A percentile compares a stretch with the other conserved stretches of the same genome.
phyloP scores from a whole-genome alignment of 345 rosid genomes.

The Rubroshorea leprosula region DNA sequence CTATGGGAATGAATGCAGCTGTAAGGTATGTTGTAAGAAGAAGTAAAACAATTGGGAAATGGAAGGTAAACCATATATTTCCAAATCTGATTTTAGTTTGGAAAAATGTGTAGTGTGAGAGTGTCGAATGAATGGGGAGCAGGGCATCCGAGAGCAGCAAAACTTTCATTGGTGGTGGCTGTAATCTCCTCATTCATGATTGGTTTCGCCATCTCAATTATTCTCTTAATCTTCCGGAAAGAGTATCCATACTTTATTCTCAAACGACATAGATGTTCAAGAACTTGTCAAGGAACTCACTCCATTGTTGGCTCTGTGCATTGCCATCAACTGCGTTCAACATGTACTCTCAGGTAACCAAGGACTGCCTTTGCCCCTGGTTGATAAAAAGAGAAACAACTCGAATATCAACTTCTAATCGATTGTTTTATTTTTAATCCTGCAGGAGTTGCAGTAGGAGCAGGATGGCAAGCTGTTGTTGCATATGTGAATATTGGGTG shows the following conservation, averaged over 20 bases:
- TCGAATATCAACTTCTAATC: too few species aligned
- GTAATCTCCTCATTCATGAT: constrained; percentile 45
- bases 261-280: constrained; percentile 42
- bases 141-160: constrained; percentile 60
- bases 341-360: constrained; percentile 83
- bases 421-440: too few species aligned
- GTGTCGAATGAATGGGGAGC: constrained; percentile 69
- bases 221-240: constrained; percentile 36
- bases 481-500: too few species aligned
- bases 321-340: constrained; percentile 63
- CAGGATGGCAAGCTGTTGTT: too few species aligned
- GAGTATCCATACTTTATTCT: constrained; percentile 61
- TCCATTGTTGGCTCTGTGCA: constrained; percentile 61
- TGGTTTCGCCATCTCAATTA: constrained; percentile 39
- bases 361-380: background rate
- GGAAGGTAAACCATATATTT: too few species aligned
- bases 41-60: background rate
- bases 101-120: constrained; percentile 49
- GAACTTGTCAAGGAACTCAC: constrained; percentile 58
- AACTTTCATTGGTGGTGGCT: constrained; percentile 63
- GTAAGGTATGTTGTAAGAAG: constrained; percentile 30
- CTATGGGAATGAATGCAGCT: constrained; percentile 63
- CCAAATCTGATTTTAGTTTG: background rate
- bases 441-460: background rate
- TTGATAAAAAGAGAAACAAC: too few species aligned